phyloP scores from a whole-genome alignment of 2,329 filamentous ascomycete species.

The Colletotrichum acutatum region DNA sequence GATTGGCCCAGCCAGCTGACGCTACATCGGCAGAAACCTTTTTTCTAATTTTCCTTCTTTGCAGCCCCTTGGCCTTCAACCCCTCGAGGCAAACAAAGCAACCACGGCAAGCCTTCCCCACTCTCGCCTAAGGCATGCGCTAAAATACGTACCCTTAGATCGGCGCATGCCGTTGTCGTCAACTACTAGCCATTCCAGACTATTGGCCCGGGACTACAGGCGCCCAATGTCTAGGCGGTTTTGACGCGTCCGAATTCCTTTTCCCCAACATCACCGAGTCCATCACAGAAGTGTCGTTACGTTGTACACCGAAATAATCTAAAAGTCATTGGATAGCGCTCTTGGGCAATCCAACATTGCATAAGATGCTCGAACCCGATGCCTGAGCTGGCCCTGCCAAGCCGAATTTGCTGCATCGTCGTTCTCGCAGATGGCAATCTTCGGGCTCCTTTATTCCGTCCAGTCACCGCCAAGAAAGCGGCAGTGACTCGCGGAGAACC shows the following conservation, averaged over 20 bases:
- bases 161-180: constrained; percentile 25
- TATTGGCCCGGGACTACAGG: constrained; percentile 30
- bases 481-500: neutral
- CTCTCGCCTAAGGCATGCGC: constrained; percentile 19
- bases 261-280: neutral
- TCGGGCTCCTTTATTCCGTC: neutral
- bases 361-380: neutral
- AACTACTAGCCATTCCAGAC: constrained; percentile 23
- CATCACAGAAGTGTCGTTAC: neutral
- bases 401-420: neutral
- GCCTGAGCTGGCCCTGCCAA: neutral
- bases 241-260: constrained; percentile 13
- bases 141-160: constrained; percentile 27
- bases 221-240: constrained; percentile 5
- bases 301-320: too few species aligned
- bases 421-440: neutral
- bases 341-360: neutral
- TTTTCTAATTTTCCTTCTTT: constrained; percentile 28
- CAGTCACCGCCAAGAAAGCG: constrained; percentile 1
- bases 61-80: constrained; percentile 35
- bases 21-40: constrained; percentile 34
- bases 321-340: neutral
- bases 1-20: constrained; percentile 24
- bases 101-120: constrained; percentile 28
- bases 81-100: constrained; percentile 8